These are phyloP conservation scores for Cydonia oblonga DNA, from an alignment of 331 rosid species.

Conservation along the genomic window DNA sequence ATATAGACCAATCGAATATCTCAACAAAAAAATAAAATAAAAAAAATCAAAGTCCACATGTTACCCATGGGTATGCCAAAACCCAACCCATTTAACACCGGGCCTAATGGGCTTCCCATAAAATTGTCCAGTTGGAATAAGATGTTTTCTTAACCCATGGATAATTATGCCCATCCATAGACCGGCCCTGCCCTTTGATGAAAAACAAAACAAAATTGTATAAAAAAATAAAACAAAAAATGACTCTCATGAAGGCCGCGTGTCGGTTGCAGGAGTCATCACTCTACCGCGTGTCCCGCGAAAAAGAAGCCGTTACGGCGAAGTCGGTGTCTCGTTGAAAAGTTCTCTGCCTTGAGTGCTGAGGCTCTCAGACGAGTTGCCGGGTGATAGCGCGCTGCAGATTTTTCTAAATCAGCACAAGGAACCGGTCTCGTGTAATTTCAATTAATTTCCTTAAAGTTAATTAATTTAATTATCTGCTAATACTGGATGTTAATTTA, in stretches of 20 bases:
- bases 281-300: conserved; percentile 20
- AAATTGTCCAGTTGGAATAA: too few relatives aligned
- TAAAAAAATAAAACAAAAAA: too few relatives aligned
- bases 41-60: too few relatives aligned
- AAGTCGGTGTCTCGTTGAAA: conserved; percentile 15
- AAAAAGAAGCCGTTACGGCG: conserved; percentile 12
- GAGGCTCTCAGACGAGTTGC: not conserved
- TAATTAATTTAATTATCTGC: not conserved
- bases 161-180: too few relatives aligned
- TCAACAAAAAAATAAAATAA: too few relatives aligned
- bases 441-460: not conserved
- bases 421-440: not conserved
- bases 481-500: not conserved
- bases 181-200: too few relatives aligned
- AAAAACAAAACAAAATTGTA: too few relatives aligned
- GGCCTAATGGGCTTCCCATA: too few relatives aligned
- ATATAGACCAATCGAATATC: too few relatives aligned
- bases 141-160: too few relatives aligned
- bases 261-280: not conserved
- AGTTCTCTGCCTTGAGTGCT: not conserved
- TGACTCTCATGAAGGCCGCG: not conserved
- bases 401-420: not conserved
- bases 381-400: not conserved
- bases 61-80: too few relatives aligned
- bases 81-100: too few relatives aligned